Conservation (phyloP, 2,329 filamentous ascomycete species). For the Orbilia blumenaviensis region DNA sequence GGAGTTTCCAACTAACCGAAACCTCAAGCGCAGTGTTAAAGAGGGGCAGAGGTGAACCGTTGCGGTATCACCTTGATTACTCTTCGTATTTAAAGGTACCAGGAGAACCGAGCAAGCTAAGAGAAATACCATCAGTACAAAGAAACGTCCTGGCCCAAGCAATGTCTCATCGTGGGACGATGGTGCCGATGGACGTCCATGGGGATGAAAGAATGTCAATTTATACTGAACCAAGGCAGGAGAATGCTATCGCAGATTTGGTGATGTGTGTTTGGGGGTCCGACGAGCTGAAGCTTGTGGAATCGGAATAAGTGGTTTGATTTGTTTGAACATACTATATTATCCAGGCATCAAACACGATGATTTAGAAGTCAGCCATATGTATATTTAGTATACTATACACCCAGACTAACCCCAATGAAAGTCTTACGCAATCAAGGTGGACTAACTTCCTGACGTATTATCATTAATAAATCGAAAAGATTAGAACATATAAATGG, state of each 20-base stretch:
- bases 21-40: constrained; percentile 41
- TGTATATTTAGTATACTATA: no score
- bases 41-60: constrained; percentile 15
- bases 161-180: constrained; percentile 36
- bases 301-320: background rate
- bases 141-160: constrained; percentile 41
- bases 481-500: no score
- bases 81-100: constrained; percentile 33
- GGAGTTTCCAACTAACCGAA: constrained; percentile 49
- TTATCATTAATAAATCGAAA: no score
- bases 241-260: constrained; percentile 50
- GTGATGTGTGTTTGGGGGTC: constrained; percentile 54
- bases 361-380: no score
- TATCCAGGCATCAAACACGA: no score
- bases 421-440: no score
- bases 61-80: constrained; percentile 47
- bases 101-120: background rate
- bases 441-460: no score
- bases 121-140: constrained; percentile 47
- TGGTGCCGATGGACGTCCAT: constrained; percentile 35
- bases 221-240: constrained; percentile 43
- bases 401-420: no score
- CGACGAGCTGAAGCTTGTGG: constrained; percentile 19
- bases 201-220: constrained; percentile 53
- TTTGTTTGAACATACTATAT: no score